Percentiles rank a stretch among this genome's conserved stretches.
Evolutionary conservation across 768 basidiomycete species (phyloP).

Genomic region (Boletellus ananiceps): DNA sequence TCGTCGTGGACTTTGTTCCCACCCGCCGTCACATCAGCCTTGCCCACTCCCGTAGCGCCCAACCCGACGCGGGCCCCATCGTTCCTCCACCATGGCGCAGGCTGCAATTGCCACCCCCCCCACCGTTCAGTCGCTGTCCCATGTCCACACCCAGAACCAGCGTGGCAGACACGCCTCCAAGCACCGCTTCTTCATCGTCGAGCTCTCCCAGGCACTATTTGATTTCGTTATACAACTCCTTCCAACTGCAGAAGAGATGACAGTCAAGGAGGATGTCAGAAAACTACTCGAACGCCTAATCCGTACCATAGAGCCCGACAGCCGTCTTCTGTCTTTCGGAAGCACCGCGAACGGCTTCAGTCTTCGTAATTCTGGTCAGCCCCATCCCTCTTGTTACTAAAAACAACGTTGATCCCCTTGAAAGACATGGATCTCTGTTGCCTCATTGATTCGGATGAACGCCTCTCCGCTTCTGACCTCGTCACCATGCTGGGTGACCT

Average conservation of each 20-base stretch:
- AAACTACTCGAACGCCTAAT: slow-evolving; percentile 94
- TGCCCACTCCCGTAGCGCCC: slow-evolving; percentile 3
- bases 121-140: slow-evolving; percentile 18
- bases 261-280: slow-evolving; percentile 93
- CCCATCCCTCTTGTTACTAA: slow-evolving; percentile 5
- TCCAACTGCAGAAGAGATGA: slow-evolving; percentile 84
- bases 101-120: slow-evolving; percentile 20
- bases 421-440: slow-evolving; percentile 99
- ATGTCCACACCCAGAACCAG: slow-evolving; percentile 33
- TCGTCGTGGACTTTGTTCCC: slow-evolving; percentile 26
- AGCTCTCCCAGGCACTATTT: slow-evolving; percentile 87
- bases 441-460: slow-evolving; percentile 85
- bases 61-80: slow-evolving; percentile 3
- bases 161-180: slow-evolving; percentile 37
- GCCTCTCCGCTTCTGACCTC: slow-evolving; percentile 77
- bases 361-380: slow-evolving; percentile 85
- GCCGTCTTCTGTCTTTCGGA: slow-evolving; percentile 88
- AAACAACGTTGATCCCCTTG: slow-evolving; percentile 6
- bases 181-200: slow-evolving; percentile 62
- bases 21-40: slow-evolving; percentile 10
- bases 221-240: slow-evolving; percentile 92
- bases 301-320: slow-evolving; percentile 89
- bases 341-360: slow-evolving; percentile 97
- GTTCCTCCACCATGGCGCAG: slow-evolving; percentile 25
- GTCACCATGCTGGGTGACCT: slow-evolving; percentile 92